Base-by-base conservation (phyloP, 2,329 filamentous ascomycete species). In the Fusarium redolens region DNA sequence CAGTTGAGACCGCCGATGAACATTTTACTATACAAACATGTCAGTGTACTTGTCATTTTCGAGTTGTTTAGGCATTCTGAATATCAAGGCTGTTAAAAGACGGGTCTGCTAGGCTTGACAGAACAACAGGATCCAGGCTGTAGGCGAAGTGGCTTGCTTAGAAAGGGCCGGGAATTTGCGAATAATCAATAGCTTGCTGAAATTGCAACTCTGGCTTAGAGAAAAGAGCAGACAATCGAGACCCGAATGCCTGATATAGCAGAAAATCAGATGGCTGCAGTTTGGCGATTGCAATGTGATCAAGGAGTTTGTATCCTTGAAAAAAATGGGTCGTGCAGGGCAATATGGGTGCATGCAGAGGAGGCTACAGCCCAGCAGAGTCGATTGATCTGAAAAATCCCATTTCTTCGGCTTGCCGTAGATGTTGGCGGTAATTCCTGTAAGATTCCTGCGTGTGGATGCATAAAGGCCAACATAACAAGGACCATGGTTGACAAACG, bases 1-100 rank as follows among this genome's bases (percentile, higher is more conserved):
- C 96, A 99, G 81, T 99, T 99, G 61, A 99, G 86, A 44, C 96
- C 96, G 78, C 96, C 96, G 83, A 99, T 99, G 79, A 99, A 99
- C 96, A 99, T 99, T 86, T 99, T 99, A 79, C 96, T 99, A 85
- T 79, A 48, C 50, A 43, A 52, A 61, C 54, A 56, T 62, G 69
- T 78, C 63, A 78, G 76, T 57, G 67, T 51, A n/a, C 28, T 43
- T 51, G 51, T n/a, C 43, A 25, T 35, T 58, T 51, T 38, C 20
- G 30, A 40, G 28, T 64, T 59, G 48, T 48, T 56, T 40, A 56
- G 55, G 65, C 35, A 56, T 65, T 52, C 47, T 67, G 25, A 57
- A 48, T 47, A 61, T 47, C 51, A 61, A 44, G 50, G 56, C 61
- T 68, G 55, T 55, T 54, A 60, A 31, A 59, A 50, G 44, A 65